Base-by-base conservation (phyloP, 73 alveolate genomes). In the Blepharisma japonicum region DNA sequence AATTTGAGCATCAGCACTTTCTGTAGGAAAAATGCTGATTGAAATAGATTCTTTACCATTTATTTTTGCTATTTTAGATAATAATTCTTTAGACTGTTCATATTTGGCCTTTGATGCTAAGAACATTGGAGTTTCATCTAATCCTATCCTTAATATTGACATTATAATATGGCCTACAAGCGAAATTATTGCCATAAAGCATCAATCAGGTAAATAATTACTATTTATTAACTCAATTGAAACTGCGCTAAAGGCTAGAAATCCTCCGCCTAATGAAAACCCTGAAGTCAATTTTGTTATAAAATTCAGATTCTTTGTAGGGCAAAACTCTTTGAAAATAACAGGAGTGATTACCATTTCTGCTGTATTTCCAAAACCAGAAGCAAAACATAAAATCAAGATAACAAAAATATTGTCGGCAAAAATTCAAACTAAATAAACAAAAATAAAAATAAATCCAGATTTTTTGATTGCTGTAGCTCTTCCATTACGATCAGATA, bases 101-200 rank as follows among this genome's bases (percentile, higher is more conserved):
- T 14, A 14, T 51, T 51, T 18, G 27, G n/a, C 21, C 27, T 51
- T 51, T 51, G 27, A 18, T 11, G n/a, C n/a, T 51, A 61, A 61
- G 23, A 20, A 61, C 14, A 39, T 39, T 18, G 74, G 74, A 9
- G 74, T 61, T 25, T 61, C 74, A 18, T 61, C 47, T 9, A 61
- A 8, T 2, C 14, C 14, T 14, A 61, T 14, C 74, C 46, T 61
- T 8, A 25, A 61, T 14, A 61, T 61, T 39, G 47, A 14, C 49
- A 9, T 61, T 14, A 5, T 14, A 18, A 51, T 51, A 14, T 14
- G n/a, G 4, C n/a, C 66, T 11, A 51, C 66, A 11, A 51, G 66
- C 0, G 21, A 14, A 14, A 18, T 14, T 18, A 11, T 18, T 11
- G 27, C 21, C 27, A 61, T 61, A 25, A 61, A 14, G 14, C 74